Base-by-base conservation (phyloP, 2,329 filamentous ascomycete species). In the Diaporthe aspalathi region DNA sequence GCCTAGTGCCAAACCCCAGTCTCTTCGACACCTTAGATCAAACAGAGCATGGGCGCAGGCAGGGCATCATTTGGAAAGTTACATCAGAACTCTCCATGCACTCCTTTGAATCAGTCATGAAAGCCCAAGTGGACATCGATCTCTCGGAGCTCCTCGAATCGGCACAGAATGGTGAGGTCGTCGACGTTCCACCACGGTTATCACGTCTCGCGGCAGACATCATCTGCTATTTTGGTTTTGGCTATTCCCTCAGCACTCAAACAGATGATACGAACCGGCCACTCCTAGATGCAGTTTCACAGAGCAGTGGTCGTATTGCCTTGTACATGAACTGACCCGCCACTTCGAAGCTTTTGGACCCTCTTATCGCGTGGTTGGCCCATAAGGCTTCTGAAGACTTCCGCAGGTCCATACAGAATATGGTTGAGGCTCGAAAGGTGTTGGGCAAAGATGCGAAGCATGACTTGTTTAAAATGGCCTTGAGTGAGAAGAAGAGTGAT, bases 1-100 rank as follows among this genome's bases (percentile, higher is more conserved):
- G 66, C 24, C 45, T 68, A 17, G 35, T 68, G 20, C 38, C 38
- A n/a, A 49, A 20, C n/a, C 38, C 66, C 0, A 68, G 66, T 40
- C 38, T 68, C 7, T 68, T 68, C 14, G 66, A 68, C 52, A 68
- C 66, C n/a, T 16, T 68, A 14, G 66, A 68, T n/a, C 66, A 68
- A 40, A 24, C n/a, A 11, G 66, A 68, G 6, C 66, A 68, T 12
- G 38, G 40, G 43, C 67, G 67, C 43, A 69, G 29, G n/a, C 67
- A 50, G 20, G 43, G 67, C 20, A 43, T 69, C 32, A 60, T 69
- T 3, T 32, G 67, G 9, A 69, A 27, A 22, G 67, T 62, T 9
- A 35, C 52, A 3, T 69, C 67, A 9, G 67, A 69, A 24, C 56
- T 32, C 27, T 63, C 67, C 11, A 70, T 70, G 54, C 54, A 35